These are phyloP conservation scores for Solanum medicagineum DNA, from an alignment of 257 asterid genomes.

Conservation along the genomic window DNA sequence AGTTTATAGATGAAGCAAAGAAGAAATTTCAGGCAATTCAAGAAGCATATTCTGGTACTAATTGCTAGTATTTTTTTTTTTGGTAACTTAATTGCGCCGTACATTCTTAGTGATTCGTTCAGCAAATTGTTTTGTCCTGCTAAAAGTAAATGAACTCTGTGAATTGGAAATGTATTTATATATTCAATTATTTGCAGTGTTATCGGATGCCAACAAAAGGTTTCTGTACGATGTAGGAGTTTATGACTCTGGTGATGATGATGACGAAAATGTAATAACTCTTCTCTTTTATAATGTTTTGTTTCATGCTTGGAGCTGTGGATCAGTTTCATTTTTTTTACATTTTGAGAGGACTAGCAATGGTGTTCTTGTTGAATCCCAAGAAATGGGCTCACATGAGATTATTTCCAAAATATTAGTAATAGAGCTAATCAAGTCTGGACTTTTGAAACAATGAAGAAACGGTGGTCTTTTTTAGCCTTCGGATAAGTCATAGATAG, in stretches of 20 bases:
- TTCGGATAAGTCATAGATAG: not conserved
- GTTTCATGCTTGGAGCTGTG: not conserved
- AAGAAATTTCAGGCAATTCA: constrained; percentile 75
- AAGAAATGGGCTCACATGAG: not conserved
- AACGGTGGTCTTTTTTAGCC: not conserved
- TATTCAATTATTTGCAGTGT: constrained; percentile 27
- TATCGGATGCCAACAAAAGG: constrained; percentile 65
- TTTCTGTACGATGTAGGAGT: constrained; percentile 83
- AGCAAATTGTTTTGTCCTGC: not conserved
- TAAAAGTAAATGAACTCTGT: not conserved
- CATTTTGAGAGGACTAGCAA: not conserved
- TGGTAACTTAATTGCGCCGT: not conserved
- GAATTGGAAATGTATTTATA: not conserved
- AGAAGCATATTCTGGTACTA: constrained; percentile 77
- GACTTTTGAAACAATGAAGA: not conserved
- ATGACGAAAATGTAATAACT: constrained; percentile 47
- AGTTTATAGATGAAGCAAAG: constrained; percentile 62
- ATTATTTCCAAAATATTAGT: not conserved
- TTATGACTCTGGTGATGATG: constrained; percentile 64
- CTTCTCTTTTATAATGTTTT: not conserved
- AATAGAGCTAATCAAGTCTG: not conserved
- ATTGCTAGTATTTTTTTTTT: not conserved
- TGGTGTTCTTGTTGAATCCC: not conserved
- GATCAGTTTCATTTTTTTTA: not conserved
- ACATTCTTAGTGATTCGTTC: not conserved